Percentiles rank a stretch among this genome's conserved stretches.
These are phyloP conservation scores for Aureobasidium leucospermi DNA, from an alignment of 2,329 filamentous ascomycete species.

Conservation along the genomic window DNA sequence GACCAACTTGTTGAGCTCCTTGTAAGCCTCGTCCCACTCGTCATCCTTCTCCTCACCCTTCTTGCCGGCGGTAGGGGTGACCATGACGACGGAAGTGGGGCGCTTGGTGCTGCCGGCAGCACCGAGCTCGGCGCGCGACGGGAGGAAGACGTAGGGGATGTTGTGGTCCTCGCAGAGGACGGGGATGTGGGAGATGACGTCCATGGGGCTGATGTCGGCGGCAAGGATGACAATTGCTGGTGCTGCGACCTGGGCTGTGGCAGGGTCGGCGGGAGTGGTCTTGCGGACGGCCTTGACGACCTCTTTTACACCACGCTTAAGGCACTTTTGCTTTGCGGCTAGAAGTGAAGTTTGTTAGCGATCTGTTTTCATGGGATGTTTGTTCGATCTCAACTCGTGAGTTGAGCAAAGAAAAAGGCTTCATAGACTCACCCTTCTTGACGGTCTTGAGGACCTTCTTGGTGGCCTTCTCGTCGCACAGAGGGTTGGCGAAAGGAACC, in stretches of 20 bases:
- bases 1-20: constrained; percentile 52
- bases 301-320: constrained; percentile 98
- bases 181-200: constrained; percentile 96
- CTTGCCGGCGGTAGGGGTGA: constrained; percentile 44
- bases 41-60: constrained; percentile 38
- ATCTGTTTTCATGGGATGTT: neutral
- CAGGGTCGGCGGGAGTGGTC: constrained; percentile 62
- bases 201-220: constrained; percentile 95
- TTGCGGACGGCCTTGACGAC: constrained; percentile 98
- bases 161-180: constrained; percentile 97
- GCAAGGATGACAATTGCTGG: constrained; percentile 78
- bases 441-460: constrained; percentile 61
- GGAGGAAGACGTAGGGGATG: constrained; percentile 93
- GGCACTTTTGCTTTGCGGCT: constrained; percentile 92
- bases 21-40: constrained; percentile 37
- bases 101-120: constrained; percentile 91
- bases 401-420: no score
- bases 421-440: constrained; percentile 46
- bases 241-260: constrained; percentile 40
- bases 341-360: neutral
- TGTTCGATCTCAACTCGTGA: neutral
- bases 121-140: constrained; percentile 85
- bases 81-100: constrained; percentile 94
- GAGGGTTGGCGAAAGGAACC: constrained; percentile 75
- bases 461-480: constrained; percentile 69